A percentile compares a stretch with the other conserved stretches of the same genome.
Conservation (phyloP, 2,329 filamentous ascomycete species). For the Fusarium sp. region DNA sequence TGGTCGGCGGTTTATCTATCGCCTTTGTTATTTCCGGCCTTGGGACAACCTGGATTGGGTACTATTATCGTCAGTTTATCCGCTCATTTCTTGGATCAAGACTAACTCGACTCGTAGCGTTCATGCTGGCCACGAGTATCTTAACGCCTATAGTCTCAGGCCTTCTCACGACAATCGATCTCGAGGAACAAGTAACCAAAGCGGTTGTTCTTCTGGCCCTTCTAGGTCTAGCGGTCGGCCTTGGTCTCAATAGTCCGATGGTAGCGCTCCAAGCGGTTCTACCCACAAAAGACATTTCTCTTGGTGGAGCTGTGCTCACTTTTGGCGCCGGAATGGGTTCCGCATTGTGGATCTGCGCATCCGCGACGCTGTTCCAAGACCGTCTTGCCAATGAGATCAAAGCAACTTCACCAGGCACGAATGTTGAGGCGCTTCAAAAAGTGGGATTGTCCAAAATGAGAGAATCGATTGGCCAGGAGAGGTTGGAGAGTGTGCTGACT, state of each 20-base stretch:
- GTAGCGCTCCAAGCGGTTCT: conserved; percentile 39
- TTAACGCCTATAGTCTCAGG: conserved; percentile 40
- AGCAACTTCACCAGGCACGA: conserved; percentile 12
- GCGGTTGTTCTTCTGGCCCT: conserved; percentile 36
- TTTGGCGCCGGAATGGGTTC: conserved; percentile 44
- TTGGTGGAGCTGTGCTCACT: conserved; percentile 42
- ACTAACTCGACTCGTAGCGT: conserved; percentile 28
- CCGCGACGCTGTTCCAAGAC: conserved; percentile 43
- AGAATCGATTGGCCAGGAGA: conserved; percentile 23
- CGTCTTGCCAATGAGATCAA: conserved; percentile 36
- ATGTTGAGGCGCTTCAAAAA: conserved; percentile 23
- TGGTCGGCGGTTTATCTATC: conserved; percentile 37
- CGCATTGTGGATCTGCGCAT: conserved; percentile 44
- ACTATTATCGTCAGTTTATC: conserved; percentile 41
- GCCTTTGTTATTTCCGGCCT: conserved; percentile 40
- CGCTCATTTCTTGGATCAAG: fast-evolving
- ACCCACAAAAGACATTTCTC: conserved; percentile 37
- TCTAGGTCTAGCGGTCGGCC: conserved; percentile 38
- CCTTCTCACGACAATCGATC: conserved; percentile 38
- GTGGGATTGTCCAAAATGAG: conserved; percentile 34
- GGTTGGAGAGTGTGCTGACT: conserved; percentile 24
- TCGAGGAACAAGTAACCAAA: conserved; percentile 41
- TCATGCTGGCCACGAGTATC: conserved; percentile 43
- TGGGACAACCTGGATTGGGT: conserved; percentile 39
- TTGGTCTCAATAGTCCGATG: conserved; percentile 42